Conservation (phyloP, 352 stramenopile species). For the Phytophthora ohioensis region DNA sequence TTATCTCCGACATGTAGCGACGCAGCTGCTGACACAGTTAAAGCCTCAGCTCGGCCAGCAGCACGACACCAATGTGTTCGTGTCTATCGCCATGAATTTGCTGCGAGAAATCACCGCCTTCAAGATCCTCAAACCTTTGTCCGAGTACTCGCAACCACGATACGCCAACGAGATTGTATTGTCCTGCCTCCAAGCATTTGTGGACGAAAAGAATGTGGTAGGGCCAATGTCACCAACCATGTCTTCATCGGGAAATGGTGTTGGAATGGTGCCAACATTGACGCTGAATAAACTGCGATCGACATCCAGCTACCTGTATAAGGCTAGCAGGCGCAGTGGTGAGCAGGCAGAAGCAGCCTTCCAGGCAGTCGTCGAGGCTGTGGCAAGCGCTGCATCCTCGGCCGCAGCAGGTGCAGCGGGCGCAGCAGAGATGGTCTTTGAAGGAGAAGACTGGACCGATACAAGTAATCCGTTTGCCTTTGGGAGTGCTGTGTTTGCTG, state of each 20-base stretch:
- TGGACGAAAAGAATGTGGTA: constrained; percentile 45
- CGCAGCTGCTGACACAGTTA: constrained; percentile 71
- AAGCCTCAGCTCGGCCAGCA: constrained; percentile 66
- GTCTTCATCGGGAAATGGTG: constrained; percentile 26
- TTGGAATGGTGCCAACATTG: constrained; percentile 41
- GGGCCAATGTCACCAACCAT: constrained; percentile 22
- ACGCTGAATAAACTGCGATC: constrained; percentile 64
- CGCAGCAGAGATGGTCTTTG: constrained; percentile 50
- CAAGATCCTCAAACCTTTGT: constrained; percentile 72
- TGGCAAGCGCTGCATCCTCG: constrained; percentile 57
- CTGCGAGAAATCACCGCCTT: constrained; percentile 70
- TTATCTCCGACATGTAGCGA: constrained; percentile 76
- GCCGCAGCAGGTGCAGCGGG: constrained; percentile 39
- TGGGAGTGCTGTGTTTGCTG: constrained; percentile 39
- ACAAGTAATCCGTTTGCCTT: constrained; percentile 41
- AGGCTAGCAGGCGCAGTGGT: constrained; percentile 68
- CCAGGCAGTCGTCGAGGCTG: constrained; percentile 71
- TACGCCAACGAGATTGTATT: constrained; percentile 79
- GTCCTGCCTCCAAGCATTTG: constrained; percentile 45
- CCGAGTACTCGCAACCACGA: constrained; percentile 72
- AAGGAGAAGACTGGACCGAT: constrained; percentile 69
- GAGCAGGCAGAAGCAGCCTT: constrained; percentile 80
- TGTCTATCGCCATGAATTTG: constrained; percentile 73
- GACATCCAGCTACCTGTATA: constrained; percentile 76
- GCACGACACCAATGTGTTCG: constrained; percentile 65